These are phyloP conservation scores for Kwoniella sp. DNA, from an alignment of 768 basidiomycete species.

Conservation along the genomic window DNA sequence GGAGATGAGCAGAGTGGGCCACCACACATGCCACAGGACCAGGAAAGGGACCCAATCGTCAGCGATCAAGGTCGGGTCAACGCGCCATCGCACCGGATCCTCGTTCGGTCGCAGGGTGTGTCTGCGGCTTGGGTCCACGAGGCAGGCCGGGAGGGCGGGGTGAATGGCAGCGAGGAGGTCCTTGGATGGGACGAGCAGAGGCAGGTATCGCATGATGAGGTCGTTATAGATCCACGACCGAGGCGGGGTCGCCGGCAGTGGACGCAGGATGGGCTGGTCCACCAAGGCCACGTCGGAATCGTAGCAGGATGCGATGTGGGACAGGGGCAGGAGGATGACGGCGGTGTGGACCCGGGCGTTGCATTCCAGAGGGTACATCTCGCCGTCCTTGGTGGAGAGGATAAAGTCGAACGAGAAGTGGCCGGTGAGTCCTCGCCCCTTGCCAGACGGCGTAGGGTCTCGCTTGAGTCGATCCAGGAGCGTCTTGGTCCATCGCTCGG, in stretches of 20 bases:
- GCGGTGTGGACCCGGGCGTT: conserved; percentile 50
- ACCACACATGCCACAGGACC: conserved; percentile 45
- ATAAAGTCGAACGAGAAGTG: conserved; percentile 51
- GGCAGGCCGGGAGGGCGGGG: conserved; percentile 37
- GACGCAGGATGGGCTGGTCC: conserved; percentile 17
- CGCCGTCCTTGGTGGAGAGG: conserved; percentile 35
- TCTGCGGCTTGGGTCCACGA: conserved; percentile 3
- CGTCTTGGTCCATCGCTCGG: conserved; percentile 43
- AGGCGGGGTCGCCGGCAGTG: conserved; percentile 20
- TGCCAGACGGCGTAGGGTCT: conserved; percentile 25
- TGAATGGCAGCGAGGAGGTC: conserved; percentile 25
- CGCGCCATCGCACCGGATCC: conserved; percentile 18
- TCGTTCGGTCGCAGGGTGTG: conserved; percentile 22
- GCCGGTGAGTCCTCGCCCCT: conserved; percentile 36
- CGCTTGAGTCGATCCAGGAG: conserved; percentile 34
- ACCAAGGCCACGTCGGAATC: background rate
- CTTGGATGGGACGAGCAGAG: conserved; percentile 26
- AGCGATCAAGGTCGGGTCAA: conserved; percentile 45
- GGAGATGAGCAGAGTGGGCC: conserved; percentile 33
- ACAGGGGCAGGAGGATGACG: conserved; percentile 39
- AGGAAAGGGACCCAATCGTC: conserved; percentile 49
- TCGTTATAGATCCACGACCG: conserved; percentile 46
- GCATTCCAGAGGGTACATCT: conserved; percentile 50
- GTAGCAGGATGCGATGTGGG: conserved; percentile 31
- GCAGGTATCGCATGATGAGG: conserved; percentile 40